phyloP scores from a whole-genome alignment of 352 stramenopile genomes.

The Hyaloperonospora arabidopsidis region DNA sequence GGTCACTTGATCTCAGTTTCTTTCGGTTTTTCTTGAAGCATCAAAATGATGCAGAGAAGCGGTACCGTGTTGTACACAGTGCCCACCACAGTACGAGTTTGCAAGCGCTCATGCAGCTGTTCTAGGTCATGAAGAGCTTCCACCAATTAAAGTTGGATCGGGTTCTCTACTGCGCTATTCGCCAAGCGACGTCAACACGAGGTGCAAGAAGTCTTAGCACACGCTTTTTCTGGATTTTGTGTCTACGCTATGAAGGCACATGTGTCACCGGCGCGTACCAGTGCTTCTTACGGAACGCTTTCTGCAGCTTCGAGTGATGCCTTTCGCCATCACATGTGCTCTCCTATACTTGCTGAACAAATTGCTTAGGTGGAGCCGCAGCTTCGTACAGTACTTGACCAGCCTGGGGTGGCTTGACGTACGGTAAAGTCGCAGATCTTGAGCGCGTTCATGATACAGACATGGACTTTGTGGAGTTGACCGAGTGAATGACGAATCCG shows the following conservation, averaged over 20 bases:
- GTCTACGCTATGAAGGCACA: slow-evolving; percentile 95
- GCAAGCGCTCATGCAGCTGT: slow-evolving; percentile 96
- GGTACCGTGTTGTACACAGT: slow-evolving; percentile 68
- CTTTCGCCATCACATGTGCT: slow-evolving; percentile 86
- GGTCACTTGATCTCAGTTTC: slow-evolving; percentile 93
- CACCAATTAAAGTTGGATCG: slow-evolving; percentile 86
- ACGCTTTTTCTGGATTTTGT: slow-evolving; percentile 97
- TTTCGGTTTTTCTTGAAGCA: slow-evolving; percentile 94
- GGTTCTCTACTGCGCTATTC: slow-evolving; percentile 97
- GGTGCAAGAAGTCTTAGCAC: slow-evolving; percentile 89
- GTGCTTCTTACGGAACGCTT: slow-evolving; percentile 94
- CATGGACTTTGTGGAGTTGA: slow-evolving; percentile 26
- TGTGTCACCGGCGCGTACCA: slow-evolving; percentile 62
- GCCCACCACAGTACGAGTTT: slow-evolving; percentile 89
- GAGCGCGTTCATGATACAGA: slow-evolving; percentile 55
- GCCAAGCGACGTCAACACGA: slow-evolving; percentile 87
- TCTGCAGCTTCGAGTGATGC: slow-evolving; percentile 76
- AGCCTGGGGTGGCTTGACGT: slow-evolving; percentile 28
- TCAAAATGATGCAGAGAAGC: slow-evolving; percentile 37
- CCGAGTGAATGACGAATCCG: slow-evolving; percentile 37
- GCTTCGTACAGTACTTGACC: slow-evolving; percentile 61
- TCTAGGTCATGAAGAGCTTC: slow-evolving; percentile 83
- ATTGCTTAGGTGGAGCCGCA: slow-evolving; percentile 79
- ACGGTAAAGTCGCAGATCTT: slow-evolving; percentile 25
- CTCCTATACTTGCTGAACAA: slow-evolving; percentile 94